Conservation (phyloP, 371 early-diverging fungal species). For the Scutellospora calospora region DNA sequence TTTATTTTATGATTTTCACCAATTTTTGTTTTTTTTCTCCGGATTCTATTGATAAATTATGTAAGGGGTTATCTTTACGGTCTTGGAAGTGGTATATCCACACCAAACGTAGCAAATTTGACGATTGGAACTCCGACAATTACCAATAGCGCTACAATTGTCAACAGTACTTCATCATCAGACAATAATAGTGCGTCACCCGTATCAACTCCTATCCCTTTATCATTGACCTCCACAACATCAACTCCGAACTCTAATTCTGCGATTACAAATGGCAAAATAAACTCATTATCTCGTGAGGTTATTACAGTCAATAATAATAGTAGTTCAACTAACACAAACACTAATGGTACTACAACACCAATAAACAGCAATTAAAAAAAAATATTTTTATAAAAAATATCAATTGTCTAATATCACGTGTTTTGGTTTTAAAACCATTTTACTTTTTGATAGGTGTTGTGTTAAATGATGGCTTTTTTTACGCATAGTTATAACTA, state of each 20-base stretch:
- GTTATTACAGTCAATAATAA: background rate
- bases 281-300: slow-evolving; percentile 5
- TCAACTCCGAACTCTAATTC: background rate
- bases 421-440: no score
- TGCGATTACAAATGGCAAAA: slow-evolving; percentile 22
- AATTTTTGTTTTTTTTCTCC: background rate
- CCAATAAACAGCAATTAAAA: slow-evolving; percentile 40
- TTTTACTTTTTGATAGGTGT: no score
- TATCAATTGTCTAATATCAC: no score
- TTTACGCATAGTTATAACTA: no score
- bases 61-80: slow-evolving; percentile 65
- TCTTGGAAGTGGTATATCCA: slow-evolving; percentile 57
- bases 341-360: slow-evolving; percentile 43
- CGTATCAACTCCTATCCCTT: slow-evolving; percentile 7
- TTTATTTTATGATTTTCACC: background rate
- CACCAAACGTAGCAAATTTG: slow-evolving; percentile 42
- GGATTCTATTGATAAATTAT: background rate
- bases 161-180: background rate
- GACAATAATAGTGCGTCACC: slow-evolving; percentile 23
- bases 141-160: background rate
- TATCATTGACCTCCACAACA: background rate
- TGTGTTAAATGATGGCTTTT: no score
- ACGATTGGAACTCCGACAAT: slow-evolving; percentile 31
- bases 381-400: no score
- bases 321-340: slow-evolving; percentile 20